These are phyloP conservation scores for Metschnikowia dekortorum DNA, from an alignment of 805 yeast species.

Conservation along the genomic window DNA sequence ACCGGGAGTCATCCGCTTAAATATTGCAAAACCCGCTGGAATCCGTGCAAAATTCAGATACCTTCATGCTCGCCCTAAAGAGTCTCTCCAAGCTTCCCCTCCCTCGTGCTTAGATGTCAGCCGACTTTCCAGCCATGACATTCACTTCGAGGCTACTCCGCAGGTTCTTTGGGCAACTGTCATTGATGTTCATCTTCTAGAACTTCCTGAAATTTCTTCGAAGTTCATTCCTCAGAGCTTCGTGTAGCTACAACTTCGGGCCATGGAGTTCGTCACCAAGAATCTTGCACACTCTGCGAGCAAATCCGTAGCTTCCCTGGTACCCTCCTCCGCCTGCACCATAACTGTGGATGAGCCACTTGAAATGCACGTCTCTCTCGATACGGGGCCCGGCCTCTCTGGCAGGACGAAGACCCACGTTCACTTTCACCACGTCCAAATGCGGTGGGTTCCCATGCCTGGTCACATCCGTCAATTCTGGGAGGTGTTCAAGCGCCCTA, in stretches of 20 bases:
- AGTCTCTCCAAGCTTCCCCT: too few relatives aligned
- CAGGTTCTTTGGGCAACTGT: too few relatives aligned
- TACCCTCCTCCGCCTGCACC: constrained; percentile 44
- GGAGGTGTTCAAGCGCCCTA: constrained; percentile 42
- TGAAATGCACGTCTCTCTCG: constrained; percentile 23
- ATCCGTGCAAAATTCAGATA: too few relatives aligned
- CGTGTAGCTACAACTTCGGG: constrained; percentile 1
- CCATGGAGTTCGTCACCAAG: background rate
- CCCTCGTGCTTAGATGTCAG: too few relatives aligned
- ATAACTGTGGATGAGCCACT: constrained; percentile 55
- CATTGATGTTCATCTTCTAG: background rate
- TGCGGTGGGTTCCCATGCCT: constrained; percentile 22
- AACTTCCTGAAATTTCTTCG: too few relatives aligned
- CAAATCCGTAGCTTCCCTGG: constrained; percentile 67
- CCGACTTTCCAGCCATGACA: too few relatives aligned
- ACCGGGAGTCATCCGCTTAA: too few relatives aligned
- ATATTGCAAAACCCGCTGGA: too few relatives aligned
- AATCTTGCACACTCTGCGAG: constrained; percentile 22
- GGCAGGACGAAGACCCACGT: constrained; percentile 38
- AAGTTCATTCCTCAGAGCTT: background rate
- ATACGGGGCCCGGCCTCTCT: constrained; percentile 34
- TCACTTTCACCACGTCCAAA: constrained; percentile 29
- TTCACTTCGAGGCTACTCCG: too few relatives aligned
- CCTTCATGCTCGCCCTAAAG: too few relatives aligned
- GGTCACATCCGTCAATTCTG: constrained; percentile 29